A percentile compares a stretch with the other conserved stretches of the same genome.
phyloP scores from a whole-genome alignment of 202 grass and related monocot species.

The Saccharum hybrid region DNA sequence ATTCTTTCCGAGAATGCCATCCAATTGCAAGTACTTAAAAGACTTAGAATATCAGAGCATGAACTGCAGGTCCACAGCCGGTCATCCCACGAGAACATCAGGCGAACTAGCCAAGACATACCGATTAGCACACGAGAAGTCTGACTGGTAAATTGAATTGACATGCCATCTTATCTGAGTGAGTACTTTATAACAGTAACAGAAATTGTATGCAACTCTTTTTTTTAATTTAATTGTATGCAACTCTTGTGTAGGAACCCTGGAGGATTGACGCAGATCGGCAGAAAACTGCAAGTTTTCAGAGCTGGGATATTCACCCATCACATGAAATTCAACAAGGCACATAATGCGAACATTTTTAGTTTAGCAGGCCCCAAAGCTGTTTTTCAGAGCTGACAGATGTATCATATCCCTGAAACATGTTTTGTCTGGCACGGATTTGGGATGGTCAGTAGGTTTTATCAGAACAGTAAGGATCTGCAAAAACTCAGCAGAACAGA shows the following conservation, averaged over 20 bases:
- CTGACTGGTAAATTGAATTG: background rate
- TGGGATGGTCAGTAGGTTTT: background rate
- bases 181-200: background rate
- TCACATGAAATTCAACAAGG: slow-evolving; percentile 11
- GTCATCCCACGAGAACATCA: background rate
- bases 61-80: background rate
- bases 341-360: background rate
- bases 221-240: background rate
- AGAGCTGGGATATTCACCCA: background rate
- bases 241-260: background rate
- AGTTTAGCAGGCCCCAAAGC: background rate
- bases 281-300: background rate
- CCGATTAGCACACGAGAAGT: background rate
- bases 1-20: background rate
- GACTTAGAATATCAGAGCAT: too few species aligned
- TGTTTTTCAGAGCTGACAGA: background rate
- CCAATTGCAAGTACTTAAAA: too few species aligned
- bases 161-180: background rate
- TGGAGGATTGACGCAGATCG: background rate
- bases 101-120: background rate
- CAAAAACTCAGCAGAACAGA: background rate
- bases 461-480: background rate
- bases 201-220: background rate
- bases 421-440: background rate
- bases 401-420: background rate